These are phyloP conservation scores for Bipolaris cookei DNA, from an alignment of 2,329 filamentous ascomycete species.

Conservation along the genomic window DNA sequence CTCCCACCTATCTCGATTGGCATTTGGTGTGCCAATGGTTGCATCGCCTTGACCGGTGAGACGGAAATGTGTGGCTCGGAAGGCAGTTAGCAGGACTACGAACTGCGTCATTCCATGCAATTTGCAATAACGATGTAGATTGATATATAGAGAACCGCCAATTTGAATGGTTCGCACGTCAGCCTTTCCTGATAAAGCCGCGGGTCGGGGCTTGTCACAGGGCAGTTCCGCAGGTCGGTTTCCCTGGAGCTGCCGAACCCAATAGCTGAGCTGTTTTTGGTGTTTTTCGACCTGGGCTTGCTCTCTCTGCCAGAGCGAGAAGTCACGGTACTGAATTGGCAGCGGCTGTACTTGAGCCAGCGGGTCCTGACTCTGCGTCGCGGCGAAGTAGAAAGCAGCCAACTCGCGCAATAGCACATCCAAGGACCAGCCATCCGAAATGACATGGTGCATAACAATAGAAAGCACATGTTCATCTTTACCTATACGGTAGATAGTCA, in stretches of 20 bases:
- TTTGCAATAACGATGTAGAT: not conserved
- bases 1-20: slow-evolving; percentile 12
- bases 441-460: slow-evolving; percentile 18
- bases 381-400: not conserved
- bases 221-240: slow-evolving; percentile 6
- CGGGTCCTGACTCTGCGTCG: not conserved
- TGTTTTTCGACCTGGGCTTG: not conserved
- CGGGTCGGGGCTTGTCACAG: slow-evolving; percentile 4
- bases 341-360: not conserved
- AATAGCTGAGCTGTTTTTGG: slow-evolving; percentile 1
- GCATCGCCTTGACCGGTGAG: slow-evolving; percentile 14
- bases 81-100: slow-evolving; percentile 11
- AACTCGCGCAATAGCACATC: slow-evolving; percentile 7
- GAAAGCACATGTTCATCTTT: slow-evolving; percentile 8
- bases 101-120: not conserved
- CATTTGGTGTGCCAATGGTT: slow-evolving; percentile 12
- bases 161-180: not conserved
- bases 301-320: slow-evolving; percentile 3
- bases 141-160: not conserved
- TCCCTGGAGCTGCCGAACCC: not conserved
- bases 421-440: slow-evolving; percentile 17
- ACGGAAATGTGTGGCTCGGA: slow-evolving; percentile 13
- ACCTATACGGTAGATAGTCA: not conserved
- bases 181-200: not conserved
- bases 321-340: slow-evolving; percentile 3